Base-by-base conservation (phyloP, 352 stramenopile genomes). In the Elongisporangium prolatum region DNA sequence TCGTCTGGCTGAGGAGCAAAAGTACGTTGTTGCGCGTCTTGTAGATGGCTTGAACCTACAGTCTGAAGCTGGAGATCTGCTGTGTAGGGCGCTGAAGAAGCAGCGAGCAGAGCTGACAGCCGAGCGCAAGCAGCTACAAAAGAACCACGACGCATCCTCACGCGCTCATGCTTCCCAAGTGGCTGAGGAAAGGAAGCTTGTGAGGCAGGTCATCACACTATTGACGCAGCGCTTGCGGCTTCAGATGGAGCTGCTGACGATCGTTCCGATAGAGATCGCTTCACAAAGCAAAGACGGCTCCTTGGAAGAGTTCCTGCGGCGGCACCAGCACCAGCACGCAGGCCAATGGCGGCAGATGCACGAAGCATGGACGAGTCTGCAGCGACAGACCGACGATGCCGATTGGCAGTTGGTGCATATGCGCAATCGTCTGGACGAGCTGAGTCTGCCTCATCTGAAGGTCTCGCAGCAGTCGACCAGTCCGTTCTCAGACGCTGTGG, bases 331-430 rank as follows among this genome's bases (percentile, higher is more conserved):
- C 4, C 61, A 80, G 9, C 53, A 86, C 7, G 54, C 54, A 1
- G 74, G 82, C 4, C 60, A 60, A 37, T 89, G 79, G 72, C 65
- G 66, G 1, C 50, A 55, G 9, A 63, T 86, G 64, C 67, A 83
- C 50, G 37, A 63, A 20, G 61, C 75, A 16, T 92, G 83, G 83
- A 63, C 74, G 57, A 21, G 40, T 4, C 54, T 90, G 14, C 71
- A 71, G 28, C 60, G 77, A 25, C 60, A 77, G 24, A 52, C 86
- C n/a, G 72, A 84, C 37, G 61, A 78, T 47, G 62, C 61, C 21
- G 80, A 92, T 68, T 92, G 83, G 83, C 74, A 88, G 59, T 61
- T 92, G 2, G 49, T 71, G 16, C 71, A 85, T 52, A 85, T 90
- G 74, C 71, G 71, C 22, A 66, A 71, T 18, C 72, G 72, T 2